Conservation (phyloP, 2,329 filamentous ascomycete genomes). For the Gyromitra esculenta region DNA sequence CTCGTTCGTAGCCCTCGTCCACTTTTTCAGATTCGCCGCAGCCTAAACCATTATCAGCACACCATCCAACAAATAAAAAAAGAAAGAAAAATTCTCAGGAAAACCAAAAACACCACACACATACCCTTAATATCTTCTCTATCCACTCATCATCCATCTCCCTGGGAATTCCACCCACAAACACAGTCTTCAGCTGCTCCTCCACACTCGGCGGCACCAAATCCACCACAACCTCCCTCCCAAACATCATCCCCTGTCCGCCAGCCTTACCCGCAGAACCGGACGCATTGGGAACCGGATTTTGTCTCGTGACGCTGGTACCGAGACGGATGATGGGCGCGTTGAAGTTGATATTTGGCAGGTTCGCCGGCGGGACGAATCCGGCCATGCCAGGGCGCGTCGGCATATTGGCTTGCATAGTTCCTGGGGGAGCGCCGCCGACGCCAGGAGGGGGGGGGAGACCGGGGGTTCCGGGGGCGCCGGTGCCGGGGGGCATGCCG, state of each 20-base stretch:
- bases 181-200: constrained; percentile 90
- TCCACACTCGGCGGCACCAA: constrained; percentile 81
- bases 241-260: constrained; percentile 38
- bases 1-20: constrained; percentile 81
- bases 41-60: constrained; percentile 46
- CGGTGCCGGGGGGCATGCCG: constrained; percentile 54
- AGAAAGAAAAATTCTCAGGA: too few species aligned
- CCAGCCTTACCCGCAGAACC: constrained; percentile 17
- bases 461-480: constrained; percentile 51
- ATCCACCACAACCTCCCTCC: constrained; percentile 59
- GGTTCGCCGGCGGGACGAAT: constrained; percentile 88
- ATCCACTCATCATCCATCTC: constrained; percentile 78
- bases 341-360: constrained; percentile 98
- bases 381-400: constrained; percentile 73
- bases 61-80: not conserved
- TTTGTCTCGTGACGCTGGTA: constrained; percentile 65
- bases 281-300: constrained; percentile 50
- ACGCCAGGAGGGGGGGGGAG: constrained; percentile 54
- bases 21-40: constrained; percentile 73
- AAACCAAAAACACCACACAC: not conserved
- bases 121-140: constrained; percentile 74
- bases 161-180: constrained; percentile 84
- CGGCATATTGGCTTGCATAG: constrained; percentile 83
- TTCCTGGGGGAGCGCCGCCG: constrained; percentile 75
- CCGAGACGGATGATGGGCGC: constrained; percentile 95